Conservation (phyloP, 495 filamentous ascomycete species). For the Copromyces sp. region DNA sequence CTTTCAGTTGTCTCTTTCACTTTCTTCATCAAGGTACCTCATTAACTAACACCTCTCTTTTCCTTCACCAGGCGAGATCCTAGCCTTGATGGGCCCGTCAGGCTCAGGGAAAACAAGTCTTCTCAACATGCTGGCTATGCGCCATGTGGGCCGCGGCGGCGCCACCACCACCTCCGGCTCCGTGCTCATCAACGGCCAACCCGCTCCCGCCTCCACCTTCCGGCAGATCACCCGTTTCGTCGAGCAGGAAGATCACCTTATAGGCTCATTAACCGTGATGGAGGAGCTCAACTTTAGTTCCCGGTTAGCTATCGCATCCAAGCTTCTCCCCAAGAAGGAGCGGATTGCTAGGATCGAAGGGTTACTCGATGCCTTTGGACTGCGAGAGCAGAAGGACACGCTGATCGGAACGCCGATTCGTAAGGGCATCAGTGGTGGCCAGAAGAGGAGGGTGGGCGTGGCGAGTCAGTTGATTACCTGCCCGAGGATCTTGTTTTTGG, state of each 20-base stretch:
- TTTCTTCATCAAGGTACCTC: neutral
- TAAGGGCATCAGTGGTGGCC: conserved; percentile 71
- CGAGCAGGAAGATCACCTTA: conserved; percentile 76
- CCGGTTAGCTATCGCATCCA: conserved; percentile 49
- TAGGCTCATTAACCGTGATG: conserved; percentile 64
- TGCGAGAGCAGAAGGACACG: conserved; percentile 56
- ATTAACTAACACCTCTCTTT: neutral
- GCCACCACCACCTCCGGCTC: conserved; percentile 20
- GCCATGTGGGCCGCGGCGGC: neutral
- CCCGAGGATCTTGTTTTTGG: conserved; percentile 69
- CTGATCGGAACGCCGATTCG: conserved; percentile 69
- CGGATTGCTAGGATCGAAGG: conserved; percentile 73
- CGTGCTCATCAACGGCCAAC: conserved; percentile 48
- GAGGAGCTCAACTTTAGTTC: conserved; percentile 75
- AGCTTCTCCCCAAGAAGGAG: conserved; percentile 34
- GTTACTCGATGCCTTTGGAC: conserved; percentile 71
- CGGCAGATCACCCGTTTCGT: conserved; percentile 57
- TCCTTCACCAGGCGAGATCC: conserved; percentile 48
- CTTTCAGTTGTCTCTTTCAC: neutral
- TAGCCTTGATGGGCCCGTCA: conserved; percentile 68
- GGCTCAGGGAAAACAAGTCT: conserved; percentile 73
- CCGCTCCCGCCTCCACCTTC: conserved; percentile 27
- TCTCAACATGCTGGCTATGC: conserved; percentile 36
- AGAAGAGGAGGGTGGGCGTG: conserved; percentile 69
- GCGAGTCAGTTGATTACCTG: conserved; percentile 69